Base-by-base conservation (phyloP, 2,329 filamentous ascomycete species). In the Apiospora phragmitis region DNA sequence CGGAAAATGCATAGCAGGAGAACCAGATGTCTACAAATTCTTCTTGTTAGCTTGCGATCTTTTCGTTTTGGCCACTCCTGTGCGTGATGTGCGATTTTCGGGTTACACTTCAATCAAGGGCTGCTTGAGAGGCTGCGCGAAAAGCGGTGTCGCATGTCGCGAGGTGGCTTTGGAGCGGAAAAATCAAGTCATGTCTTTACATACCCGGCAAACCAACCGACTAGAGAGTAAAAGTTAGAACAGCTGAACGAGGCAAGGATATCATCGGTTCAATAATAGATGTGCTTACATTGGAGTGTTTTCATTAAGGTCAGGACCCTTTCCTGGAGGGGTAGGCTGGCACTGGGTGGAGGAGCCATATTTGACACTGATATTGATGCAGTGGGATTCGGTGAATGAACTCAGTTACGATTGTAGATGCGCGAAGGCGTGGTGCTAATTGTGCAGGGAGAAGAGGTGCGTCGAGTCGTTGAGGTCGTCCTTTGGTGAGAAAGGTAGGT, bases 141-240 rank as follows among this genome's bases (percentile, higher is more conserved):
- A 62, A 62, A 14, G 55, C 32, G 55, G 55, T 62, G 55, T 62
- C 55, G 55, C 55, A 62, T 62, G 16, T 62, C 55, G n/a, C 32
- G 55, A 62, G 7, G n/a, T 32, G 32, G 11, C 43, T 38, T 72
- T 69, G 69, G 51, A 49, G 59, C 42, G 38, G 47, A 68, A 47
- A 45, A 43, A 45, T 67, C 38, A 32, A 29, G 65, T 67, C 38
- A 45, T 43, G 65, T 67, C 41, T 75, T 77, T 74, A 90, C 92
- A 75, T 92, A 94, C 92, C 92, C 93, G 77, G 89, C 85, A 80
- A 94, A 95, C 93, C 93, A 95, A 78, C 89, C 92, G 79, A 95
- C 90, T 91, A 73, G 67, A 74, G 69, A 68, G 76, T 74, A 76
- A 79, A 72, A 74, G 79, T 85, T 76, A 86, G 81, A 75, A 74